These are phyloP conservation scores for Neurospora intermedia DNA, from an alignment of 495 filamentous ascomycete species.

Conservation along the genomic window DNA sequence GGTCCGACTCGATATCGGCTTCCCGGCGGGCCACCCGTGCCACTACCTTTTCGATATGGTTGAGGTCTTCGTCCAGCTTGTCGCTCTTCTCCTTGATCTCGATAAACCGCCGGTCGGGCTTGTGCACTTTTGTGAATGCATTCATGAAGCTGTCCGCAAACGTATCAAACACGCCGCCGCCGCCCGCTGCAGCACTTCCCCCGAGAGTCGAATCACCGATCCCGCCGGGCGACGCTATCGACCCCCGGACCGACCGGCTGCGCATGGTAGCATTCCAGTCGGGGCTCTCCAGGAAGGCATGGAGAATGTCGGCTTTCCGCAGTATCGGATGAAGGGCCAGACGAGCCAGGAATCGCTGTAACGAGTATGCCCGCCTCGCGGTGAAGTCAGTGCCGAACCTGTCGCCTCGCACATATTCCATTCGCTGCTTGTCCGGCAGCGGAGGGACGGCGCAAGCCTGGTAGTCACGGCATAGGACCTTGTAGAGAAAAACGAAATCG, in stretches of 20 bases:
- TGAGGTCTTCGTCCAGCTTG: conserved; percentile 90
- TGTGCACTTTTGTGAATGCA: conserved; percentile 91
- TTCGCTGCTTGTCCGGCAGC: conserved; percentile 95
- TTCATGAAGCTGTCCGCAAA: conserved; percentile 96
- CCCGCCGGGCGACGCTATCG: conserved; percentile 28
- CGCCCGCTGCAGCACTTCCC: conserved; percentile 9
- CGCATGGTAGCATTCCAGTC: conserved; percentile 98
- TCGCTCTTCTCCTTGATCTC: conserved; percentile 87
- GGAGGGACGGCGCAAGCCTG: conserved; percentile 88
- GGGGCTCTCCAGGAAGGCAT: conserved; percentile 78
- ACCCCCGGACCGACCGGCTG: conserved; percentile 51
- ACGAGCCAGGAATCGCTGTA: conserved; percentile 85
- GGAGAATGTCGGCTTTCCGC: conserved; percentile 68
- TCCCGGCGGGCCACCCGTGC: conserved; percentile 81
- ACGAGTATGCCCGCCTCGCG: conserved; percentile 74
- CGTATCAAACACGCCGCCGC: conserved; percentile 72
- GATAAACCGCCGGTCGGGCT: conserved; percentile 88
- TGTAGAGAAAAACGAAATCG: conserved; percentile 95
- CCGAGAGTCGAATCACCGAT: background rate
- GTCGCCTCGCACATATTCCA: conserved; percentile 95
- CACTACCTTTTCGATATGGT: conserved; percentile 86
- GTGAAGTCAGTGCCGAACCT: conserved; percentile 93
- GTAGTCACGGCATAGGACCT: conserved; percentile 74
- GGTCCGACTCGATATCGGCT: conserved; percentile 78
- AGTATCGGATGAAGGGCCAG: conserved; percentile 81